Evolutionary conservation across 768 basidiomycete genomes (phyloP).

Genomic region (Dictyophora rubrovolvata): DNA sequence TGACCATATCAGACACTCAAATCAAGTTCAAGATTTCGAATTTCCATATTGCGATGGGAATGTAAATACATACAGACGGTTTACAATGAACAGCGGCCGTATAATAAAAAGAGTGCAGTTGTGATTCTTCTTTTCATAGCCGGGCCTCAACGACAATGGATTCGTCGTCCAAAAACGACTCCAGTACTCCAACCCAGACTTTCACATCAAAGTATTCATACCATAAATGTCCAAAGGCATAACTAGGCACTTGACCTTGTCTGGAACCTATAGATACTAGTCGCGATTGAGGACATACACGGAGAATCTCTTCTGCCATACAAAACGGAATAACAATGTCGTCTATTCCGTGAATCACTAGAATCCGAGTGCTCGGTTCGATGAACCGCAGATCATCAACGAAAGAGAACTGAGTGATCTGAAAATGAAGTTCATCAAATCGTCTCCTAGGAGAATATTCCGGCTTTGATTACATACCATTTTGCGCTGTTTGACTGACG

Average conservation of each 20-base stretch:
- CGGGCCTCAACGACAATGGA: too few species aligned
- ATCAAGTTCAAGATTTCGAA: too few species aligned
- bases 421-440: not conserved
- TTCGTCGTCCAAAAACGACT: conserved; percentile 21
- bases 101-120: too few species aligned
- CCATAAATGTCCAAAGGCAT: conserved; percentile 35
- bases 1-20: too few species aligned
- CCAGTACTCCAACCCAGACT: conserved; percentile 31
- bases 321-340: conserved; percentile 32
- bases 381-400: conserved; percentile 24
- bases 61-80: too few species aligned
- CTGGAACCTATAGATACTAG: conserved; percentile 24
- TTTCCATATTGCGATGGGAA: too few species aligned
- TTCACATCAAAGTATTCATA: conserved; percentile 35
- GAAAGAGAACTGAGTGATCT: conserved; percentile 19
- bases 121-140: too few species aligned
- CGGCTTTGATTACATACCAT: not conserved
- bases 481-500: not conserved
- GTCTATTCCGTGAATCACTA: conserved; percentile 32
- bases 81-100: too few species aligned
- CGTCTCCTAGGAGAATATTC: too few species aligned
- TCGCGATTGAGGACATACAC: conserved; percentile 28
- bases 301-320: conserved; percentile 26
- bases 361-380: conserved; percentile 21
- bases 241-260: conserved; percentile 26